Evolutionary conservation across 495 filamentous ascomycete species (phyloP), one percentile per base, ranked within the genome.

Genomic region (Podospora pseudoanserina): DNA sequence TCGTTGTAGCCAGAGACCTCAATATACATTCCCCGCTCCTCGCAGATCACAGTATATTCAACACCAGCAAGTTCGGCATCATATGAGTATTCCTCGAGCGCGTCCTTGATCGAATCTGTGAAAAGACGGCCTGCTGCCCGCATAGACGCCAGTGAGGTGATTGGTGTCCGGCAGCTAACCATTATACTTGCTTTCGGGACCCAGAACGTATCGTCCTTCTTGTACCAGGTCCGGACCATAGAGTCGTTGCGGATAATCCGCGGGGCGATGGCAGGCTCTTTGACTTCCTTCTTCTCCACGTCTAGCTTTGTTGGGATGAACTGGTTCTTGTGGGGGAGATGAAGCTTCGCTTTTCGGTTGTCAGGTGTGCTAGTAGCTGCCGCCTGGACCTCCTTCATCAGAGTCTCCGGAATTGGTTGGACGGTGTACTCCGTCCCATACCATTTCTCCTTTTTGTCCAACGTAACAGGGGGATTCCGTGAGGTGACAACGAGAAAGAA

Each of bases 191-290:
- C 95, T 77, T 97, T 97, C 2, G 95, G 95, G 4, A 99, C 95
- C 95, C 95, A 99, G 80, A 97, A 99, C 0, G 88, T 92, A 72
- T 99, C 95, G 72, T 99, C 95, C 79, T 98, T 98, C 85, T 99
- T 99, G 80, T 87, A 97, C 95, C 95, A 99, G n/a, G 91, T 88
- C 34, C 95, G 88, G 2, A 90, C 87, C 7, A 87, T 79, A 20
- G 91, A 86, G 70, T 97, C 95, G 73, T 96, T 92, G 69, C 94
- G 90, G 67, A 99, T 90, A 44, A 99, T 86, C 72, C 89, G 90
- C 1, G 95, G 95, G 18, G 88, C 83, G 67, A 90, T 87, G 4
- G 87, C 80, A 15, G 92, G 91, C 72, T 91, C 86, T 62, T 87
- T 82, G 26, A 92, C 86, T 49, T 95, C 92, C 78, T 92, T 97